Evolutionary conservation across 164 flowering plant genomes (phyloP), one percentile per base, ranked within the genome.

Genomic region (Warburgia ugandensis): DNA sequence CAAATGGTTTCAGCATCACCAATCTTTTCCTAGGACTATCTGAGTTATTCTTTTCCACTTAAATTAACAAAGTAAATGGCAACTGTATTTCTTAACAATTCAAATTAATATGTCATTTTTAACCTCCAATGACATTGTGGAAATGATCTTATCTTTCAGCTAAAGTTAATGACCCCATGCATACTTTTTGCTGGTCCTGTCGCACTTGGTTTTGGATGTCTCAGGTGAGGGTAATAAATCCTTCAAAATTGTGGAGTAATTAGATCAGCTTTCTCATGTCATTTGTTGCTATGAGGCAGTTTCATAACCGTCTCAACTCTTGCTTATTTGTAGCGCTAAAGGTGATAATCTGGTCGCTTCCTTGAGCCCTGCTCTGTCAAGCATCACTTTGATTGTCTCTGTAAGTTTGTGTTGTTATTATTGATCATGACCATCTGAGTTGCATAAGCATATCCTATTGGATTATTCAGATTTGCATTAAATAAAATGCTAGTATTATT

Each of bases 161-260:
- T 68, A 55, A 59, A 68, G 47, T 26, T 63, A 45, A 68, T 68
- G 72, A 50, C 59, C 25, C 72, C 72, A 19, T 68, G 72, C 42
- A 52, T 68, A 55, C 54, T 68, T 45, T 46, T 68, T 45, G 63
- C 72, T 44, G 72, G 72, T n/a, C 64, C 72, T 31, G 49, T 68
- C 59, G 72, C 64, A 50, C 52, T 68, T 68, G 68, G 72, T 51
- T 59, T 59, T 59, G 72, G 72, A 20, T 51, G 51, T 47, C 58
- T 68, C 29, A 68, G 67, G 72, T 52, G 56, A 50, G 64, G 39
- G 17, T 3, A 16, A n/a, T 26, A 46, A 22, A 26, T 16, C 35
- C 2, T 28, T 12, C 11, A 17, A 39, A n/a, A 39, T 22, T 40
- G 2, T 43, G 7, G 12, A 6, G 21, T 19, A 6, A 47, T 5